Evolutionary conservation across 768 basidiomycete genomes (phyloP).

Genomic region (Xerocomus brunneocitrinus): DNA sequence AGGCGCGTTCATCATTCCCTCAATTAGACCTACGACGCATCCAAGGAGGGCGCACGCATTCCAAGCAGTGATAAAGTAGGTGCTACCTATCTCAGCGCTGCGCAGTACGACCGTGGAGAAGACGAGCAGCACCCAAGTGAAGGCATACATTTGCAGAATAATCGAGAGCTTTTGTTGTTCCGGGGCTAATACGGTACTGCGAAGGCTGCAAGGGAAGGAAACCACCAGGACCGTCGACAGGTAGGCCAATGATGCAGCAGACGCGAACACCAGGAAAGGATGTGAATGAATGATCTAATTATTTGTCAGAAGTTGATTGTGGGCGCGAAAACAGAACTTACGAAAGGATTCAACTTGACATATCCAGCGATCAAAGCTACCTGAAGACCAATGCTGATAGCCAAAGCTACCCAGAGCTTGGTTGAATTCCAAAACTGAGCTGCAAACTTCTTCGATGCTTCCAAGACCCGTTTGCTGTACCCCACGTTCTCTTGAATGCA

Average conservation of each 20-base stretch:
- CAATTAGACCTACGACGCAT: conserved; percentile 35
- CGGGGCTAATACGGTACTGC: conserved; percentile 17
- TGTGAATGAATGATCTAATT: conserved; percentile 57
- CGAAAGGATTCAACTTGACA: conserved; percentile 58
- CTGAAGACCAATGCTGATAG: conserved; percentile 43
- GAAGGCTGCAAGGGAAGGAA: conserved; percentile 31
- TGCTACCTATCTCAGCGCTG: conserved; percentile 41
- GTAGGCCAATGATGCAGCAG: conserved; percentile 48
- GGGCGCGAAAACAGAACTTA: conserved; percentile 29
- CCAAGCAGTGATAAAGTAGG: conserved; percentile 57
- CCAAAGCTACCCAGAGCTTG: conserved; percentile 60
- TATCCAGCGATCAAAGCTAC: conserved; percentile 45
- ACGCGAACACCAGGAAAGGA: conserved; percentile 47
- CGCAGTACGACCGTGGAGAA: conserved; percentile 44
- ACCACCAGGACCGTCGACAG: conserved; percentile 42
- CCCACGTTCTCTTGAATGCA: conserved; percentile 2
- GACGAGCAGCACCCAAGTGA: conserved; percentile 58
- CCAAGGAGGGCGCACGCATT: conserved; percentile 44
- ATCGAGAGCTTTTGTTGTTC: conserved; percentile 49
- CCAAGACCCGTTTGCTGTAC: conserved; percentile 17
- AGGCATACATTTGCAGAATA: conserved; percentile 48
- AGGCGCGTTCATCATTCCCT: conserved; percentile 26
- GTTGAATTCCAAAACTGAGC: conserved; percentile 43
- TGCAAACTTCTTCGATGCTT: conserved; percentile 24
- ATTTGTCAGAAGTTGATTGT: neutral